Evolutionary conservation across 2,329 filamentous ascomycete species (phyloP), one percentile per base, ranked within the genome.

Genomic region (Tricladium varicosporioides): DNA sequence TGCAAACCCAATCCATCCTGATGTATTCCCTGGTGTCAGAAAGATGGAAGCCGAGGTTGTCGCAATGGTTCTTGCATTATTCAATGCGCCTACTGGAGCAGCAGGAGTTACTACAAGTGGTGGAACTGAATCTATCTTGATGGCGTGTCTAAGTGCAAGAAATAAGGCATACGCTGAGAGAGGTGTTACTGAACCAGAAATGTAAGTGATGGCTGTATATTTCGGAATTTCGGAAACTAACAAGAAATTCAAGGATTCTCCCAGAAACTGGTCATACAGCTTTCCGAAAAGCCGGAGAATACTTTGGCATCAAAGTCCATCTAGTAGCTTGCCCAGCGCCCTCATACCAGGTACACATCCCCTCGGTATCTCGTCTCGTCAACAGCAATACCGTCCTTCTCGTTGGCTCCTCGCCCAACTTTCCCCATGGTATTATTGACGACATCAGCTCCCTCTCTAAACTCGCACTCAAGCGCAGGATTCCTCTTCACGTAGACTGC

Each of bases 41-140:
- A 99, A 99, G 83, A 99, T 99, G 94, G 94, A 99, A 78, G 93
- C 94, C 46, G 94, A 99, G 77, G 80, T 99, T 60, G 94, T 99
- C 52, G 89, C 92, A 63, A 99, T 99, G 93, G 92, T 95, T 31
- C 78, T 96, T 60, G 83, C 84, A 46, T 77, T 99, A 72, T 99
- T 97, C 79, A 91, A 96, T 73, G 92, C 89, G 8, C 94, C 94
- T 2, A 78, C 85, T n/a, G 87, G 85, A 55, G 91, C 87, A 31
- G 92, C 90, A 5, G 94, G 94, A 61, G 91, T 94, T 9, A 92
- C 90, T 14, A 97, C 94, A 1, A 90, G 89, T 60, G 94, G 94
- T 61, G 94, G 94, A 49, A 97, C 94, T 0, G 94, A 99, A 75
- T 96, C 91, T 58, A 99, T 99, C 68, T 78, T 99, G 56, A 96